Evolutionary conservation across 2,329 filamentous ascomycete genomes (phyloP).

Genomic region (Monilinia aucupariae): DNA sequence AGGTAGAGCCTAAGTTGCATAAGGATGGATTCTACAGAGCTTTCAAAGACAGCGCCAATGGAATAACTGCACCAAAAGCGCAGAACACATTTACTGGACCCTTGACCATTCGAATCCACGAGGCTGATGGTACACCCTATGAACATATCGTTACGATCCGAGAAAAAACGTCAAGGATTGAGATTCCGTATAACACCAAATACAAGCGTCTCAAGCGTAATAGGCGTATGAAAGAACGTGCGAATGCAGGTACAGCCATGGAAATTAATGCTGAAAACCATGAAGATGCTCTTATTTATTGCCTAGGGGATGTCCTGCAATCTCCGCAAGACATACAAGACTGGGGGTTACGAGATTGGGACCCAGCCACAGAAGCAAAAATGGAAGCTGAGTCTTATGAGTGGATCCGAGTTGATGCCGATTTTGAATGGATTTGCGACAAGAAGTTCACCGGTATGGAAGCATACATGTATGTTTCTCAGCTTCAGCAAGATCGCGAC

Average conservation of each 20-base stretch:
- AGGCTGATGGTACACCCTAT: slow-evolving; percentile 95
- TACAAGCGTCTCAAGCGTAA: slow-evolving; percentile 96
- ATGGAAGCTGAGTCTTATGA: slow-evolving; percentile 98
- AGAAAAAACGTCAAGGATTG: slow-evolving; percentile 76
- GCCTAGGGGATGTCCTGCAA: slow-evolving; percentile 84
- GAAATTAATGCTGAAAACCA: slow-evolving; percentile 61
- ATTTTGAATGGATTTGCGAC: slow-evolving; percentile 95
- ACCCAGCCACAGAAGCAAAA: slow-evolving; percentile 75
- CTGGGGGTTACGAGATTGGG: slow-evolving; percentile 87
- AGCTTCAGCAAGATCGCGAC: slow-evolving; percentile 93
- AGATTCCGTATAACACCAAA: slow-evolving; percentile 98
- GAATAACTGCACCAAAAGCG: slow-evolving; percentile 62
- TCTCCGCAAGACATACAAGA: slow-evolving; percentile 72
- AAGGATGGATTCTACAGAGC: slow-evolving; percentile 77
- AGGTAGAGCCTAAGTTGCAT: slow-evolving; percentile 51
- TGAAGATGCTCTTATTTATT: slow-evolving; percentile 82
- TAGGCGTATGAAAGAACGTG: slow-evolving; percentile 73
- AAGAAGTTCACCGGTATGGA: slow-evolving; percentile 75
- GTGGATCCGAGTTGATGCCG: slow-evolving; percentile 96
- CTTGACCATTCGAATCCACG: slow-evolving; percentile 96
- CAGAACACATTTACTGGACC: slow-evolving; percentile 87
- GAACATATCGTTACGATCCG: slow-evolving; percentile 97
- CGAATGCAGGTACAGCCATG: slow-evolving; percentile 55
- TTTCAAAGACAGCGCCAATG: slow-evolving; percentile 70
- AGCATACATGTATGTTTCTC: slow-evolving; percentile 95